Conservation (phyloP, 2,329 filamentous ascomycete genomes). For the Fusarium neocosmosporiellum region DNA sequence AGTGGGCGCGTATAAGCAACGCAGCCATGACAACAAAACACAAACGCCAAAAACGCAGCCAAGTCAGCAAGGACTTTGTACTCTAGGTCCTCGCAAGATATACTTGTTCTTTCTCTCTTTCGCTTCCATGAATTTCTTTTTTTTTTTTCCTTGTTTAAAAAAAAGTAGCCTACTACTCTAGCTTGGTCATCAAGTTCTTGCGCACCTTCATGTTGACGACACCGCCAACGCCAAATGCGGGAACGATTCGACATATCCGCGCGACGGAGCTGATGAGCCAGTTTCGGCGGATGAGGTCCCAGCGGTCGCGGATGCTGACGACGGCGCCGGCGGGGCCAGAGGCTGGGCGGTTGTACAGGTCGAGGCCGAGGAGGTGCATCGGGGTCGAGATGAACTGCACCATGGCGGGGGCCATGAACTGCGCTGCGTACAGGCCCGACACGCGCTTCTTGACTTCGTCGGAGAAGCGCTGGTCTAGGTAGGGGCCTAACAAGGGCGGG, state of each 20-base stretch:
- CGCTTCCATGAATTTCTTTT: not conserved
- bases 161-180: slow-evolving; percentile 52
- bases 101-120: not conserved
- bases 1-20: slow-evolving; percentile 12
- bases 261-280: slow-evolving; percentile 81
- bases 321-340: slow-evolving; percentile 40
- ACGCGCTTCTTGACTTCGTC: slow-evolving; percentile 58
- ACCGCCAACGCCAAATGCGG: slow-evolving; percentile 88
- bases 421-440: slow-evolving; percentile 73
- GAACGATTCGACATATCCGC: slow-evolving; percentile 85
- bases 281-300: slow-evolving; percentile 74
- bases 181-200: slow-evolving; percentile 70
- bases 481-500: slow-evolving; percentile 80
- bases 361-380: slow-evolving; percentile 84
- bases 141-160: slow-evolving; percentile 1
- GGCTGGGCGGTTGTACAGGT: slow-evolving; percentile 81
- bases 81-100: not conserved
- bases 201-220: slow-evolving; percentile 84
- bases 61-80: not conserved
- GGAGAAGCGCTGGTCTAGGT: slow-evolving; percentile 66
- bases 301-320: slow-evolving; percentile 68
- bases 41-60: slow-evolving; percentile 16
- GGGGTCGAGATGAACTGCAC: slow-evolving; percentile 86
- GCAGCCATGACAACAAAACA: slow-evolving; percentile 6
- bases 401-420: slow-evolving; percentile 82